Base-by-base conservation (phyloP, 495 filamentous ascomycete genomes). In the Evansstolkia leycettana region DNA sequence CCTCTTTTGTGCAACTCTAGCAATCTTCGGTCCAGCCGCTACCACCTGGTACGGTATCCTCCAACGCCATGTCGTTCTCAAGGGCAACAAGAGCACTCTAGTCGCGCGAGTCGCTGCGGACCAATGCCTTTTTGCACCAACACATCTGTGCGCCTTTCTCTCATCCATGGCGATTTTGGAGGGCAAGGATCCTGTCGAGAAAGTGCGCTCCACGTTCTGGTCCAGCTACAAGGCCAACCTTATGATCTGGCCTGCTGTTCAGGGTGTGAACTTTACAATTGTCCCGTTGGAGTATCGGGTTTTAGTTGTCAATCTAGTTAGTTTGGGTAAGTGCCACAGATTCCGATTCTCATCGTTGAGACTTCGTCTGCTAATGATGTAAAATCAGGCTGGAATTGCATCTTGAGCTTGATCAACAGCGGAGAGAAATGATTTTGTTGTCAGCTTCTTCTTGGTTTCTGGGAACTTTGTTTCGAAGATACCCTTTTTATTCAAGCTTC, bases 171-270 rank as follows among this genome's bases (percentile, higher is more conserved):
- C 87, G 4, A 66, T 85, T 25, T 69, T 98, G 60, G 90, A 98
- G 57, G 90, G 90, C 18, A 53, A 53, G 5, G 69, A 72, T 37
- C 78, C 82, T 5, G 49, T 60, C 41, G 75, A 84, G 47, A 93
- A 88, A 69, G 61, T 86, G 34, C 54, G 68, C 25, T 71, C 61
- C 41, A 78, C 66, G 36, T 98, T 86, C 51, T 44, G 51, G 33
- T 61, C 68, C 4, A 80, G 78, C 30, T 67, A 96, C 55, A 71
- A 67, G 50, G 82, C 79, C 49, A 98, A 98, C 55, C 87, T 82
- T 68, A 75, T 84, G 57, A 67, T 98, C 32, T 98, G 92, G 90
- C 92, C 90, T 7, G 73, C 73, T 41, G 86, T 96, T 39, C 90
- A 98, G 65, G 58, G 79, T 34, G 69, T 79, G 43, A 98, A 98